Evolutionary conservation across 345 rosid species (phyloP).

Genomic region (Linum lewisii): DNA sequence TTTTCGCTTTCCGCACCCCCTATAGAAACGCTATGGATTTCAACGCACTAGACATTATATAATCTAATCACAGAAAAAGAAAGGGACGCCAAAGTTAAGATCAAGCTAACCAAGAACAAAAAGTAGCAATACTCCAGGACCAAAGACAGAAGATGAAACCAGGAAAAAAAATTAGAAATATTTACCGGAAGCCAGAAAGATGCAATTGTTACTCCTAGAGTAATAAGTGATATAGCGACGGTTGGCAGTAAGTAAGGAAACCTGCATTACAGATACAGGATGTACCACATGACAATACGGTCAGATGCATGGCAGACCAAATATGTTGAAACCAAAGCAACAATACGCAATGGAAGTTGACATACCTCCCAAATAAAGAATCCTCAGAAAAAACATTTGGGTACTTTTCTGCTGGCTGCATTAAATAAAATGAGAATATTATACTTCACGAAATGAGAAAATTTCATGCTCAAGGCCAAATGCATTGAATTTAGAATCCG

Average conservation of each 20-base stretch:
- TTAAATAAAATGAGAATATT: neutral
- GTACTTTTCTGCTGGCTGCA: slow-evolving; percentile 11
- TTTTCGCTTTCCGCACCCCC: too few species aligned
- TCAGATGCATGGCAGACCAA: slow-evolving; percentile 5
- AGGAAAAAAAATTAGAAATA: neutral
- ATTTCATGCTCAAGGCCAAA: neutral
- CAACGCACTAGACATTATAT: too few species aligned
- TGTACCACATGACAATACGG: neutral
- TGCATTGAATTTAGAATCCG: neutral
- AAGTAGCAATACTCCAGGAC: too few species aligned
- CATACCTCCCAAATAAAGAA: slow-evolving; percentile 59
- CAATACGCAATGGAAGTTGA: slow-evolving; percentile 3
- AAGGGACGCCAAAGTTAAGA: too few species aligned
- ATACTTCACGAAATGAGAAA: neutral
- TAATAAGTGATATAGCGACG: slow-evolving; percentile 46
- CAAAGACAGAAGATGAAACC: neutral
- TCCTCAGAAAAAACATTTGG: slow-evolving; percentile 7
- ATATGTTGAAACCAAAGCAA: neutral
- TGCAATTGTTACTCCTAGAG: slow-evolving; percentile 43
- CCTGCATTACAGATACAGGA: slow-evolving; percentile 30
- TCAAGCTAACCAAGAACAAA: too few species aligned
- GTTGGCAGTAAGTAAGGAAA: slow-evolving; percentile 80
- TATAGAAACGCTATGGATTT: too few species aligned
- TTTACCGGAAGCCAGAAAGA: slow-evolving; percentile 68
- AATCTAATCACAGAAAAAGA: too few species aligned